Evolutionary conservation across 495 filamentous ascomycete genomes (phyloP).

Genomic region (Xylaria acuta): DNA sequence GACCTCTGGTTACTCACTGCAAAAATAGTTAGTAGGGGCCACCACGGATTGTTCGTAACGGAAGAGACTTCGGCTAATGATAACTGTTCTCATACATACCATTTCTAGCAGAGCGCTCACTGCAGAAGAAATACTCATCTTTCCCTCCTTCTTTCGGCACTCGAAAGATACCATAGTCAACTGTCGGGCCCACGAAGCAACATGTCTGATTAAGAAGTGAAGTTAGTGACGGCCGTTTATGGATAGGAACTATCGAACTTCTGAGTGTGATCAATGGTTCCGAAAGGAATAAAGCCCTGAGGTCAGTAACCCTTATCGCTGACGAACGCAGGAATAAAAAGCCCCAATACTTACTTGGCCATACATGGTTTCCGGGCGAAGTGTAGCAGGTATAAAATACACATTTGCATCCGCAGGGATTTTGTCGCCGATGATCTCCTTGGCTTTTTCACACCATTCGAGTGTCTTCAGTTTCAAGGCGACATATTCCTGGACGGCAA

Average conservation of each 20-base stretch:
- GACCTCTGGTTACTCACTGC: constrained; percentile 7
- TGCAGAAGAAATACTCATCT: constrained; percentile 84
- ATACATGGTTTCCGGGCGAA: constrained; percentile 98
- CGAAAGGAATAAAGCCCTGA: neutral
- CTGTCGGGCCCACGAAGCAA: constrained; percentile 92
- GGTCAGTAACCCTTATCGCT: neutral
- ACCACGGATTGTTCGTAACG: neutral
- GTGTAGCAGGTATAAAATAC: constrained; percentile 88
- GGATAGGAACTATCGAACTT: neutral
- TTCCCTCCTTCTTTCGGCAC: constrained; percentile 59
- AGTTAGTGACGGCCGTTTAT: neutral
- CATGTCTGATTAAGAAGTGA: constrained; percentile 57
- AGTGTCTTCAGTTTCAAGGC: constrained; percentile 87
- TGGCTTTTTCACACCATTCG: constrained; percentile 80
- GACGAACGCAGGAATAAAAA: neutral
- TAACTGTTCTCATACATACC: constrained; percentile 9
- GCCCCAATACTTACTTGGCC: constrained; percentile 61
- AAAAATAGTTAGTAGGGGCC: neutral
- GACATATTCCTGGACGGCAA: constrained; percentile 90
- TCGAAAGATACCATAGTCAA: constrained; percentile 90
- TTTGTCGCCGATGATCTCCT: constrained; percentile 72
- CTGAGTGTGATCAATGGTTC: neutral
- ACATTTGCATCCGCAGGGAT: constrained; percentile 82
- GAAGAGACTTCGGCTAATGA: neutral
- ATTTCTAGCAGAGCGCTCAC: constrained; percentile 87